Evolutionary conservation across 345 rosid genomes (phyloP).

Genomic region (Atalantia buxifolia): DNA sequence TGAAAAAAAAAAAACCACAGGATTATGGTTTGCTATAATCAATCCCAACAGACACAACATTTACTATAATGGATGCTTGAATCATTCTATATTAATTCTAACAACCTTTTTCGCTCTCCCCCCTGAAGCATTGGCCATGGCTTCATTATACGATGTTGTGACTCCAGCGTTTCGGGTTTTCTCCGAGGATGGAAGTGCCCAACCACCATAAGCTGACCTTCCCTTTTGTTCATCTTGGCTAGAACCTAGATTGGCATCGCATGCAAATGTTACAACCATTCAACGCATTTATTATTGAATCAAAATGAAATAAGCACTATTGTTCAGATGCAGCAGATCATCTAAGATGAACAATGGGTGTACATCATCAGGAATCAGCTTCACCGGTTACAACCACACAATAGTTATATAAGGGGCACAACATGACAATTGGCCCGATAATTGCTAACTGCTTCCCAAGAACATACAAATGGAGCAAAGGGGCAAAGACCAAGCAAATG

Average conservation of each 20-base stretch:
- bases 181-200: slow-evolving; percentile 40
- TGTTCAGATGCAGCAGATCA: neutral
- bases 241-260: slow-evolving; percentile 26
- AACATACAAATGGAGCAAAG: neutral
- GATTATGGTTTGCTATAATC: neutral
- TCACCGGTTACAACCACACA: neutral
- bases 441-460: neutral
- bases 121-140: slow-evolving; percentile 15
- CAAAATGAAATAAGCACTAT: neutral
- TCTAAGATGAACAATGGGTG: neutral
- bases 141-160: neutral
- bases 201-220: slow-evolving; percentile 18
- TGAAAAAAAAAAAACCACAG: no score
- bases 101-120: slow-evolving; percentile 53
- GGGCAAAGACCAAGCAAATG: no score
- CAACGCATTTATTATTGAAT: neutral
- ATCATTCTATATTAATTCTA: slow-evolving; percentile 71
- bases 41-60: neutral
- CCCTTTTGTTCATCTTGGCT: slow-evolving; percentile 19
- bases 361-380: neutral
- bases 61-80: neutral
- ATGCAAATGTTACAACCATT: neutral
- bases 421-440: neutral
- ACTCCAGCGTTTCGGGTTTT: slow-evolving; percentile 8
- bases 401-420: neutral